Base-by-base conservation (phyloP, 495 filamentous ascomycete genomes). In the Hyaloscypha hepaticicola region DNA sequence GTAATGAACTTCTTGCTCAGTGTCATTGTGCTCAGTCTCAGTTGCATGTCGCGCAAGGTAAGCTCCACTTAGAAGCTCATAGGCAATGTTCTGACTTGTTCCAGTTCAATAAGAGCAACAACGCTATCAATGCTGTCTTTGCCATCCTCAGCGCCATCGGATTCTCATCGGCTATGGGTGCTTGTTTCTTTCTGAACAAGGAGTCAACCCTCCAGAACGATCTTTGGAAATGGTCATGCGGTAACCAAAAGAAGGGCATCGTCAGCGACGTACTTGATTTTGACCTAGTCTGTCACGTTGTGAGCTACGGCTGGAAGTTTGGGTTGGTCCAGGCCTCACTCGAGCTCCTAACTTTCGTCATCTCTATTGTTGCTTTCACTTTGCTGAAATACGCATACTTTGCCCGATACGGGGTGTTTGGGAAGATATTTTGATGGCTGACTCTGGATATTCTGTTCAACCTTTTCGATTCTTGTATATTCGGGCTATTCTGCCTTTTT, bases 151-250 rank as follows among this genome's bases (percentile, higher is more conserved):
- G 58, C 55, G 62, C 66, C 5, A 31, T 69, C 26, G 66, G 57
- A 21, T 69, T 69, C 27, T 57, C 38, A 51, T 38, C 52, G 5
- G 45, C 61, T 8, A 69, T 69, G 66, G 61, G 61, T 8, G 52
- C 66, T 27, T 69, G 66, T 26, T 61, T 61, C 58, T 62, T 58
- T 29, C 58, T 69, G 4, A 68, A 50, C 48, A 61, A 56, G 16
- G n/a, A 57, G 25, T 49, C 55, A 1, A 50, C 31, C 4, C 50
- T 68, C 34, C 49, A 55, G 24, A 64, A 60, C 19, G 61, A 64
- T 61, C 57, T 68, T 19, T 68, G 66, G 66, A 58, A 51, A 58
- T 69, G 63, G 61, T 65, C 66, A 25, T 69, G 62, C 29, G 62
- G 48, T 5, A 64, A 58, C 48, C 38, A 61, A 27, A 57, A 64